Evolutionary conservation across 257 asterid genomes (phyloP), one percentile per base, ranked within the genome.

Genomic region (Solanum gandarillasii): DNA sequence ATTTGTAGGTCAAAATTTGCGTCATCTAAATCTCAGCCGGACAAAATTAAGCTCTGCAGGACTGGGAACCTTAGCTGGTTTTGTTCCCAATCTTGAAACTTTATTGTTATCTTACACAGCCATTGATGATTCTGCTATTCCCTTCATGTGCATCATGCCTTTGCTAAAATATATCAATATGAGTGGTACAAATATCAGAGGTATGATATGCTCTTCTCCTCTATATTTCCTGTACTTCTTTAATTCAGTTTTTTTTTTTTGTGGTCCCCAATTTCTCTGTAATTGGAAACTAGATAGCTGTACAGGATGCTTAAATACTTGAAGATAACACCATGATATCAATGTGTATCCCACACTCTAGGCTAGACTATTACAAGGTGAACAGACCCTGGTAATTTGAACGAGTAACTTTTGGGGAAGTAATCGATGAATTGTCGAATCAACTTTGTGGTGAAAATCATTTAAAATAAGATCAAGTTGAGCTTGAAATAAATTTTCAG

Each of bases 11-110:
- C 87, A 92, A 83, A 92, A 90, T 90, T 88, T 97, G 89, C 91
- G 86, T 84, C 90, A 92, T 87, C 88, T 97, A 93, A 92, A 94
- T 91, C 95, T 97, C 92, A 93, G 91, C 90, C 74, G 89, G 71
- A 95, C 99, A 31, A 95, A 89, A 89, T 90, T 97, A 87, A 93
- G 94, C 91, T 91, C 96, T 39, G 92, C 91, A 36, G 98, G 99
- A 79, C 85, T 97, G 78, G 93, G 92, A 86, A 83, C 81, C 86
- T 90, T 97, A 91, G 95, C 95, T 88, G 99, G 98, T 23, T 91
- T 91, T 88, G 95, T 95, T 90, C 93, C 98, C 55, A 89, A 89
- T 86, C 98, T 97, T 65, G 96, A 97, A 95, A 95, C 95, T 20
- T 81, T 97, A 83, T 67, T 91, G 81, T 83, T 97, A 89, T 92